Conservation (phyloP, 2,329 filamentous ascomycete genomes). For the Beauveria sp. region DNA sequence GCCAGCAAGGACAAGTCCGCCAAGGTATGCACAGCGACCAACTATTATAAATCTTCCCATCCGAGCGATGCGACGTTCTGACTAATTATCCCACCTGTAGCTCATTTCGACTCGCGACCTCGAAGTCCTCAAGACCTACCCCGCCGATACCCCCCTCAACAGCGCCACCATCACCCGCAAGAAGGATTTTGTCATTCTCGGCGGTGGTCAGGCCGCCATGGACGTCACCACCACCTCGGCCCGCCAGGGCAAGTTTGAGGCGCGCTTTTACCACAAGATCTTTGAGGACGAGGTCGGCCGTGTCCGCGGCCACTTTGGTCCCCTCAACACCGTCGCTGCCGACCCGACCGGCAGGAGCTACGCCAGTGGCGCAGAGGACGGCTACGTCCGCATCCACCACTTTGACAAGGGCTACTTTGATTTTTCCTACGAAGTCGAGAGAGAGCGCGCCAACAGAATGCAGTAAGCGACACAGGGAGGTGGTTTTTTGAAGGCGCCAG, state of each 20-base stretch:
- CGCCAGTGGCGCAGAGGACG: slow-evolving; percentile 93
- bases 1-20: slow-evolving; percentile 96
- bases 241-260: slow-evolving; percentile 97
- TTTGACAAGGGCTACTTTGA: slow-evolving; percentile 99
- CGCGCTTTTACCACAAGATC: slow-evolving; percentile 98
- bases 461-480: slow-evolving; percentile 19
- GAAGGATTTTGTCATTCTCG: slow-evolving; percentile 96
- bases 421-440: slow-evolving; percentile 97
- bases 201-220: slow-evolving; percentile 97
- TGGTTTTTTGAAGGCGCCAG: not conserved
- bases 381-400: slow-evolving; percentile 95
- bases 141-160: slow-evolving; percentile 91
- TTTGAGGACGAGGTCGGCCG: slow-evolving; percentile 98
- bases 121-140: slow-evolving; percentile 85
- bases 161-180: slow-evolving; percentile 87
- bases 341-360: slow-evolving; percentile 89
- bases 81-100: slow-evolving; percentile 27
- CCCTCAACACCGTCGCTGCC: slow-evolving; percentile 89
- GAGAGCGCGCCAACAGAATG: slow-evolving; percentile 56
- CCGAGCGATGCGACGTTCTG: not conserved
- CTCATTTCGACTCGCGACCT: slow-evolving; percentile 81
- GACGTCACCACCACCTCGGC: slow-evolving; percentile 93
- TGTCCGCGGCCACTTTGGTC: slow-evolving; percentile 95
- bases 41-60: slow-evolving; percentile 16
- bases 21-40: slow-evolving; percentile 35